Evolutionary conservation across 306 rosid genomes (phyloP).

Genomic region (Delonix regia): DNA sequence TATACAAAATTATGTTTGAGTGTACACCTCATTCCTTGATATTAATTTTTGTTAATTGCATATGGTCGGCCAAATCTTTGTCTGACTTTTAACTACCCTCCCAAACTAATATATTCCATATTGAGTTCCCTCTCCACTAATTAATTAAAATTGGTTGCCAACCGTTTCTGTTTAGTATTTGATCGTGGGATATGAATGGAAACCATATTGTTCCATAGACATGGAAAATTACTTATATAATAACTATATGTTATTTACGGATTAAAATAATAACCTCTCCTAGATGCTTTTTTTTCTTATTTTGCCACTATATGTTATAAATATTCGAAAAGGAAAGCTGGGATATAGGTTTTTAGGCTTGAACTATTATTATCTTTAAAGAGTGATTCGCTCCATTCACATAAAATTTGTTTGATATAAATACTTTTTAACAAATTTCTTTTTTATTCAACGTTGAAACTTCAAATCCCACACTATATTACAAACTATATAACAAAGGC

Average conservation of each 20-base stretch:
- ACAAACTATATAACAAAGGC: too few relatives aligned
- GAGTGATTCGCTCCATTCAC: too few relatives aligned
- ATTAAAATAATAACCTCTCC: not conserved
- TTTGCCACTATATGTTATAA: too few relatives aligned
- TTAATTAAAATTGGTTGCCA: constrained; percentile 12
- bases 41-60: constrained; percentile 13
- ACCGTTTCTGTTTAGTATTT: constrained; percentile 31
- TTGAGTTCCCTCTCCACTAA: not conserved
- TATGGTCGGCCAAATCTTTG: constrained; percentile 45
- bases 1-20: not conserved
- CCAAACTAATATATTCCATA: not conserved
- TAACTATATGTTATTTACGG: not conserved
- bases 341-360: too few relatives aligned
- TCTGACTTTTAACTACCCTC: constrained; percentile 41
- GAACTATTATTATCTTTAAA: too few relatives aligned
- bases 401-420: too few relatives aligned
- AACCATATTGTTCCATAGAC: not conserved
- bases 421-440: too few relatives aligned
- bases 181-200: constrained; percentile 26
- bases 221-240: too few relatives aligned
- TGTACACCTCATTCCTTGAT: constrained; percentile 18
- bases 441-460: too few relatives aligned
- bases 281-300: too few relatives aligned
- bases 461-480: too few relatives aligned
- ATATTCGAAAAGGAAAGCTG: too few relatives aligned